Percentiles rank a stretch among this genome's conserved stretches.
These are phyloP conservation scores for Fomitopsis serialis DNA, from an alignment of 768 basidiomycete species.

Conservation along the genomic window DNA sequence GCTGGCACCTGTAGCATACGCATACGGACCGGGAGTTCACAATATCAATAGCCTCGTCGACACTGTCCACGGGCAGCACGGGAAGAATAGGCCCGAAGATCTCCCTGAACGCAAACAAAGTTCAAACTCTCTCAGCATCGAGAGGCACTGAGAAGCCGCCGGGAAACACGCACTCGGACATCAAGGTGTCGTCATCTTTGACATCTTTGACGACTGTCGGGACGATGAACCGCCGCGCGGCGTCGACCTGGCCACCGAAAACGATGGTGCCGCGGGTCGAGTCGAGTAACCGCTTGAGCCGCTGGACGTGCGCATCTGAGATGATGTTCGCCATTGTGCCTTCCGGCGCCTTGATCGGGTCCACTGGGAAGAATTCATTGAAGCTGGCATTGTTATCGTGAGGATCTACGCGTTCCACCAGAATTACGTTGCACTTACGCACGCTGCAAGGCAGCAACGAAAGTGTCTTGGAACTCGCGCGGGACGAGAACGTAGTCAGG, in stretches of 20 bases:
- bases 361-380: conserved; percentile 45
- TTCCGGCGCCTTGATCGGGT: conserved; percentile 27
- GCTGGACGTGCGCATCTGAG: conserved; percentile 42
- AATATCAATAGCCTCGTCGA: conserved; percentile 66
- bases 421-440: conserved; percentile 27
- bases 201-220: conserved; percentile 68
- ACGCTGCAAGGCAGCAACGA: conserved; percentile 34
- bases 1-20: background rate
- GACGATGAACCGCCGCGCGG: conserved; percentile 50
- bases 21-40: conserved; percentile 48
- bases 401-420: background rate
- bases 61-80: conserved; percentile 55
- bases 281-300: conserved; percentile 54
- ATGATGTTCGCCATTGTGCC: conserved; percentile 46
- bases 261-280: conserved; percentile 59
- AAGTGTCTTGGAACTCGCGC: conserved; percentile 26
- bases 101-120: conserved; percentile 40
- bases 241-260: conserved; percentile 56
- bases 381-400: background rate
- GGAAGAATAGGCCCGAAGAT: conserved; percentile 81
- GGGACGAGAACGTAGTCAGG: conserved; percentile 46
- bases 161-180: conserved; percentile 54
- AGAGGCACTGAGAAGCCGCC: background rate
- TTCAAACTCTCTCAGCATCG: background rate
- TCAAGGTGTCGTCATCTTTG: conserved; percentile 55